Percentiles rank a stretch among this genome's conserved stretches.
These are phyloP conservation scores for Colletotrichum ledebouriae DNA, from an alignment of 2,329 filamentous ascomycete species.

Conservation along the genomic window DNA sequence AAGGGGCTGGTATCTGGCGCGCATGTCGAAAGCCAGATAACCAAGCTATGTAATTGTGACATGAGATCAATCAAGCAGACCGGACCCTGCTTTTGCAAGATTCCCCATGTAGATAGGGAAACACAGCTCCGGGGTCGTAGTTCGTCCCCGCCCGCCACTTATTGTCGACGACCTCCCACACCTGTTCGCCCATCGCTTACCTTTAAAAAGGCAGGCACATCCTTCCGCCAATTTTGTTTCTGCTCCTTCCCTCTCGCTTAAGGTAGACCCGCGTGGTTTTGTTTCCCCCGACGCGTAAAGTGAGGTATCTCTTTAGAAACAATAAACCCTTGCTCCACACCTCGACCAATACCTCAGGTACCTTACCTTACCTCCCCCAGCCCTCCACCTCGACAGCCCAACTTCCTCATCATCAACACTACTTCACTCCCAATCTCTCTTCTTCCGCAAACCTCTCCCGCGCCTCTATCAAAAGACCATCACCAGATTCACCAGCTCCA, in stretches of 20 bases:
- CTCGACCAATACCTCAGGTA: background rate
- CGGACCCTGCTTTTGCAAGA: no score
- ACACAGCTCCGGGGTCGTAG: background rate
- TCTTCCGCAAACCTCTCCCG: constrained; percentile 5
- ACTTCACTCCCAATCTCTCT: background rate
- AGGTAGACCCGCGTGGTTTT: background rate
- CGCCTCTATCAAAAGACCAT: background rate
- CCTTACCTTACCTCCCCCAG: background rate
- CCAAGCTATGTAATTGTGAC: no score
- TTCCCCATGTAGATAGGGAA: background rate
- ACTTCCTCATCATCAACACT: constrained; percentile 4
- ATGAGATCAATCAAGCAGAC: no score
- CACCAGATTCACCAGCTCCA: background rate
- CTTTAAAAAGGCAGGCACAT: constrained; percentile 21
- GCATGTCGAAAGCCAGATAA: background rate
- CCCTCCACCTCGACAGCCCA: background rate
- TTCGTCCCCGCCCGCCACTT: background rate
- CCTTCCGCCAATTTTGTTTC: background rate
- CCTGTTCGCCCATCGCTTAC: background rate
- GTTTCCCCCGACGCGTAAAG: constrained; percentile 3
- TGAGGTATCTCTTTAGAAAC: background rate
- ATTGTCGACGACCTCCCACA: constrained; percentile 3
- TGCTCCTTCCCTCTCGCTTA: constrained; percentile 1
- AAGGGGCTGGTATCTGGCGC: background rate
- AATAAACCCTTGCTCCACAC: background rate